These are phyloP conservation scores for Calocybe cyanea DNA, from an alignment of 768 basidiomycete species.

Conservation along the genomic window DNA sequence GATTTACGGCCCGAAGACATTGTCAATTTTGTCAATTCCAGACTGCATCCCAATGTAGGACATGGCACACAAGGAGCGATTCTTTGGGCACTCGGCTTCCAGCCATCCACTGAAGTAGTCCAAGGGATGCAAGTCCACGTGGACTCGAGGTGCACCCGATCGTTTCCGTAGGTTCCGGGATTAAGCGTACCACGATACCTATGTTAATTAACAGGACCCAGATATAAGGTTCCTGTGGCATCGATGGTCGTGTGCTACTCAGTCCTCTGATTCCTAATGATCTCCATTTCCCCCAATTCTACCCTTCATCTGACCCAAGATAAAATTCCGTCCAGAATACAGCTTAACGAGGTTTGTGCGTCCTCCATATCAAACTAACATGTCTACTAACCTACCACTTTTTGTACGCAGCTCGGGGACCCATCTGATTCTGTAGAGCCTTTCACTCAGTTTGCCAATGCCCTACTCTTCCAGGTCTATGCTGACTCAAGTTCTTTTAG, in stretches of 20 bases:
- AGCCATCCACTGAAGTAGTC: no score
- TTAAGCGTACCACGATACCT: slow-evolving; percentile 22
- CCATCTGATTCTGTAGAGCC: slow-evolving; percentile 55
- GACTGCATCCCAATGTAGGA: no score
- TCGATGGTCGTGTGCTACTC: slow-evolving; percentile 25
- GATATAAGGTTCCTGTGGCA: slow-evolving; percentile 12
- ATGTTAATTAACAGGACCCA: slow-evolving; percentile 3
- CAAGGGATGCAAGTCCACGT: not conserved
- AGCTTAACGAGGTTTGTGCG: slow-evolving; percentile 33
- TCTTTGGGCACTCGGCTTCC: no score
- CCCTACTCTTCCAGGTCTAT: not conserved
- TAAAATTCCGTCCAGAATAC: slow-evolving; percentile 18
- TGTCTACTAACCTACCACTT: slow-evolving; percentile 2
- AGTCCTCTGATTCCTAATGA: slow-evolving; percentile 13
- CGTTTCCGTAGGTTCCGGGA: slow-evolving; percentile 31
- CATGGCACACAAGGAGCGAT: no score
- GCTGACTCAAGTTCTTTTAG: slow-evolving; percentile 28
- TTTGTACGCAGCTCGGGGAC: slow-evolving; percentile 40
- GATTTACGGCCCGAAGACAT: no score
- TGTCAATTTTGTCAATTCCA: no score
- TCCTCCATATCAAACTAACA: slow-evolving; percentile 4
- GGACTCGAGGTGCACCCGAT: slow-evolving; percentile 13
- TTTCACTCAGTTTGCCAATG: slow-evolving; percentile 51
- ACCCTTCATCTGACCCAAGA: slow-evolving; percentile 20
- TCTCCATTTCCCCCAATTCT: slow-evolving; percentile 22